These are phyloP conservation scores for Botryotinia convoluta DNA, from an alignment of 2,329 filamentous ascomycete species.

Conservation along the genomic window DNA sequence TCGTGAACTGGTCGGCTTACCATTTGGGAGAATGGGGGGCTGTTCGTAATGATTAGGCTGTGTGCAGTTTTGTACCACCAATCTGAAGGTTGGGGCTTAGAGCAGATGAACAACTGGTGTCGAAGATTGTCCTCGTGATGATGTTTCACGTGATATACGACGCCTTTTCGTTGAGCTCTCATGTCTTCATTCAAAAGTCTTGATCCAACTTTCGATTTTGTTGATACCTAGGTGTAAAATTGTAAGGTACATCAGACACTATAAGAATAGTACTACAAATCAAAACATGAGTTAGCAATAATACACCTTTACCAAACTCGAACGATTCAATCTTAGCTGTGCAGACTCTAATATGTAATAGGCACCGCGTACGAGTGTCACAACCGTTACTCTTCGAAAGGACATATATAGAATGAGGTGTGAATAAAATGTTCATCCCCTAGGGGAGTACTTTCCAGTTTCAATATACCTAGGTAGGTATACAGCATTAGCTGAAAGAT, in stretches of 20 bases:
- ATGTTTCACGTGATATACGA: not conserved
- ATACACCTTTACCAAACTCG: not conserved
- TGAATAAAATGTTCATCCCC: not conserved
- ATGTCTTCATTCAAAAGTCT: not conserved
- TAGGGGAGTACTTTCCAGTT: not conserved
- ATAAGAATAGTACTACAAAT: not conserved
- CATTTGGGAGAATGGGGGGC: not conserved
- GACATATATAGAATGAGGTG: too few relatives aligned
- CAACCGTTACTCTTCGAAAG: too few relatives aligned
- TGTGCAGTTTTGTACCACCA: not conserved
- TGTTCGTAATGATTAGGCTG: not conserved
- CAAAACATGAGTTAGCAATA: not conserved
- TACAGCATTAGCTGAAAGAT: not conserved
- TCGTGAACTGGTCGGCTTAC: constrained; percentile 8
- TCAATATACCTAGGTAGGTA: not conserved
- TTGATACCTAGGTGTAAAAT: not conserved
- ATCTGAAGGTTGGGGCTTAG: not conserved
- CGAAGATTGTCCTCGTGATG: not conserved
- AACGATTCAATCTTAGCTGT: not conserved
- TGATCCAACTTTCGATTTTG: not conserved
- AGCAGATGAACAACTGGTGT: not conserved
- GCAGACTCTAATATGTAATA: not conserved
- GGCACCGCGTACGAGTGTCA: not conserved
- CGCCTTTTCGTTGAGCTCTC: not conserved
- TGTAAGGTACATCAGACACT: accelerated